phyloP scores from a whole-genome alignment of 139 green algal genomes.

The Chlorella sp. region DNA sequence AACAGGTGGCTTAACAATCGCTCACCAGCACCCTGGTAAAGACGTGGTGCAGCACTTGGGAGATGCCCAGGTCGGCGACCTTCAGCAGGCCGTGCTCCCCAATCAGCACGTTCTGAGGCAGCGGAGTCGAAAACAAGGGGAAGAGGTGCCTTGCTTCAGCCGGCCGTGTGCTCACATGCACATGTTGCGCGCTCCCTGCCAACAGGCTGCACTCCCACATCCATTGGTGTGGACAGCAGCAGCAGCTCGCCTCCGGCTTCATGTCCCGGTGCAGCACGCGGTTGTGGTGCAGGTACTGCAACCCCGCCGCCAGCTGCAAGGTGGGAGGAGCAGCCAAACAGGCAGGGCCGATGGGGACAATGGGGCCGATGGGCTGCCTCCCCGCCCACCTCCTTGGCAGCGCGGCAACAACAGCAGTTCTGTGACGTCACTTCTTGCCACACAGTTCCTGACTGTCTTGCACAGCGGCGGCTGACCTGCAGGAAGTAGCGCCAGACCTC shows the following conservation, averaged over 20 bases:
- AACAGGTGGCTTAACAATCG: neutral
- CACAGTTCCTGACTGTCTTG: too few relatives aligned
- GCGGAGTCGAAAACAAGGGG: too few relatives aligned
- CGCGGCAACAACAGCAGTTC: neutral
- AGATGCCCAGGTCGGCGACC: slow-evolving; percentile 87
- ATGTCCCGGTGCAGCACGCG: slow-evolving; percentile 84
- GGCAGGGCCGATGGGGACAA: too few relatives aligned
- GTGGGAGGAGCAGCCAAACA: neutral
- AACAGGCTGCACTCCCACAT: too few relatives aligned
- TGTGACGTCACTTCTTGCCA: too few relatives aligned
- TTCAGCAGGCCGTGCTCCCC: slow-evolving; percentile 74
- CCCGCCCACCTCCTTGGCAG: neutral
- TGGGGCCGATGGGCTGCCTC: neutral
- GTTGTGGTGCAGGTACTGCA: slow-evolving; percentile 72
- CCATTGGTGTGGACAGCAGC: neutral
- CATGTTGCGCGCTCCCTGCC: too few relatives aligned
- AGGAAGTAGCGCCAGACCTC: slow-evolving; percentile 82
- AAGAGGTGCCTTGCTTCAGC: too few relatives aligned
- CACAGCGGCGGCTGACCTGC: neutral
- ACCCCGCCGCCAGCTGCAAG: slow-evolving; percentile 55
- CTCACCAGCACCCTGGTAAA: slow-evolving; percentile 75
- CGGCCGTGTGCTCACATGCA: too few relatives aligned
- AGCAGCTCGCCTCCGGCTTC: slow-evolving; percentile 54
- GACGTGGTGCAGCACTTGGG: slow-evolving; percentile 77
- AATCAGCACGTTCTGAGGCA: slow-evolving; percentile 78